Conservation (phyloP, 148 eudicot genomes). For the Rhododendron molle region DNA sequence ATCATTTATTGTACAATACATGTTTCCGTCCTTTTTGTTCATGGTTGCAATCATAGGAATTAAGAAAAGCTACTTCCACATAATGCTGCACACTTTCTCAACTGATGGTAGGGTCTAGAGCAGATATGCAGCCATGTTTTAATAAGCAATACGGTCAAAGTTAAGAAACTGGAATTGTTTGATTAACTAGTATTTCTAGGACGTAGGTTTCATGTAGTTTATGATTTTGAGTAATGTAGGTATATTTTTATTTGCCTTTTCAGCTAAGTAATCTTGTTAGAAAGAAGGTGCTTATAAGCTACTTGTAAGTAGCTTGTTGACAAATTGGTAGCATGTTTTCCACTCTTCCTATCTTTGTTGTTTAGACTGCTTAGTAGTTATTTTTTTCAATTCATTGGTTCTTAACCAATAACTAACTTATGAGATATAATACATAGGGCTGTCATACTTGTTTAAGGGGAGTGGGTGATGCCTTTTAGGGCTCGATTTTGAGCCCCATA, state of each 20-base stretch:
- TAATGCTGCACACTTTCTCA: not conserved
- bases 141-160: not conserved
- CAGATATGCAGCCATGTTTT: not conserved
- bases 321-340: not conserved
- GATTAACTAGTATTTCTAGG: not conserved
- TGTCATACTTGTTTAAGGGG: not conserved
- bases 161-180: not conserved
- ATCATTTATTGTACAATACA: not conserved
- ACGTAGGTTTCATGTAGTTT: not conserved
- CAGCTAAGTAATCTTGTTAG: not conserved
- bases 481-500: not conserved
- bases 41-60: not conserved
- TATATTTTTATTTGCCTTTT: not conserved
- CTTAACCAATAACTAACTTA: not conserved
- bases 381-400: not conserved
- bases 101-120: not conserved
- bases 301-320: not conserved
- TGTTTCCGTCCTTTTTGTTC: not conserved
- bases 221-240: not conserved
- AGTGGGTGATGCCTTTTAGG: not conserved
- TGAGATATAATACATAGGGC: not conserved
- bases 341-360: not conserved
- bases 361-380: not conserved
- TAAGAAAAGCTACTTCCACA: not conserved
- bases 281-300: not conserved